Conservation (phyloP, 2,329 filamentous ascomycete species). For the Grosmannia penicillata region DNA sequence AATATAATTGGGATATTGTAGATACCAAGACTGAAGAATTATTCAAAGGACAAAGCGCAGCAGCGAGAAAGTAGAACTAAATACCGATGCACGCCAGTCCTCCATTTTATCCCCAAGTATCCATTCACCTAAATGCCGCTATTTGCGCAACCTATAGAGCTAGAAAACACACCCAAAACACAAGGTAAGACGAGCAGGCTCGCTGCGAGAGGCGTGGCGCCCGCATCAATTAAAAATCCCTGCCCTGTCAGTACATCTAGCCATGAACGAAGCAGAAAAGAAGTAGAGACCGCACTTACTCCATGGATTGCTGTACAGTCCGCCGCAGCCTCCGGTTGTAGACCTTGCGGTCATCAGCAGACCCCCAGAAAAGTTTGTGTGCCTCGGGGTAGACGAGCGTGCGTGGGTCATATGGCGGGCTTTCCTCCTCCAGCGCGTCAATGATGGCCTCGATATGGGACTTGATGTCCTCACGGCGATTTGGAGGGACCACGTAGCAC, state of each 20-base stretch:
- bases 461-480: slow-evolving; percentile 57
- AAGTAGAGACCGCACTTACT: slow-evolving; percentile 25
- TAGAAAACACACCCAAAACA: neutral
- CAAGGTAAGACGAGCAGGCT: neutral
- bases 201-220: neutral
- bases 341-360: slow-evolving; percentile 59
- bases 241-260: slow-evolving; percentile 5
- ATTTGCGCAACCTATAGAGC: neutral
- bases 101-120: neutral
- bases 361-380: slow-evolving; percentile 75
- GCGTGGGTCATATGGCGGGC: slow-evolving; percentile 77
- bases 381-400: slow-evolving; percentile 79
- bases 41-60: no score
- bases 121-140: slow-evolving; percentile 1
- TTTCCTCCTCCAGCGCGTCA: slow-evolving; percentile 69
- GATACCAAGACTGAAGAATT: no score
- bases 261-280: neutral
- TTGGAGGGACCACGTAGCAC: slow-evolving; percentile 57
- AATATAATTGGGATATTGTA: no score
- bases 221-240: no score
- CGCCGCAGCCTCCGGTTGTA: slow-evolving; percentile 73
- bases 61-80: no score
- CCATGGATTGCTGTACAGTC: slow-evolving; percentile 56
- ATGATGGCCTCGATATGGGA: slow-evolving; percentile 78
- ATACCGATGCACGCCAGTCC: slow-evolving; percentile 1